phyloP scores from a whole-genome alignment of 2,329 filamentous ascomycete genomes.

The Stachybotrys elegans region DNA sequence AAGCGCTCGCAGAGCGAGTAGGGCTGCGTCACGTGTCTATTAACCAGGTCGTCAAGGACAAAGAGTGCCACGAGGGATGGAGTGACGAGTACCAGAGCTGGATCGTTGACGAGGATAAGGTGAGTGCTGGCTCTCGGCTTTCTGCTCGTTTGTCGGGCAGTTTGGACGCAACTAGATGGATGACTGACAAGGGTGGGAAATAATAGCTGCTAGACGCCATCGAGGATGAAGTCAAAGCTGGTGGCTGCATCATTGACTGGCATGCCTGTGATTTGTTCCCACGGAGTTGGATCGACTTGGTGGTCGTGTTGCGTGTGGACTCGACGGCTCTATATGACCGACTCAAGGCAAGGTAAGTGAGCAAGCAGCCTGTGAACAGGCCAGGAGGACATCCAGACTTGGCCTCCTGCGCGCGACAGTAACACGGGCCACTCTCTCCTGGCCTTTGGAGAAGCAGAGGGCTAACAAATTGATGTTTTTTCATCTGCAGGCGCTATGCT shows the following conservation, averaged over 20 bases:
- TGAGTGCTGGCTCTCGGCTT: slow-evolving; percentile 32
- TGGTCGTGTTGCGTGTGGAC: slow-evolving; percentile 83
- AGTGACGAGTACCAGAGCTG: slow-evolving; percentile 82
- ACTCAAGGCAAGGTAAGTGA: slow-evolving; percentile 60
- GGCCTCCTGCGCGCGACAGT: too few species aligned
- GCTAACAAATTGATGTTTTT: too few species aligned
- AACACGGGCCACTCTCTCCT: too few species aligned
- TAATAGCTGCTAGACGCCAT: slow-evolving; percentile 77
- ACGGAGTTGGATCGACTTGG: slow-evolving; percentile 87
- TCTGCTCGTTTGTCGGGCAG: background rate
- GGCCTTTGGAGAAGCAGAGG: too few species aligned
- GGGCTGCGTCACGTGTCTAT: slow-evolving; percentile 79
- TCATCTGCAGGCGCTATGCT: slow-evolving; percentile 67
- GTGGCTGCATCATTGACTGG: slow-evolving; percentile 93
- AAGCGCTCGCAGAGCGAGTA: slow-evolving; percentile 69
- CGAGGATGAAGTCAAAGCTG: slow-evolving; percentile 71
- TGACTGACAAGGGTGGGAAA: background rate
- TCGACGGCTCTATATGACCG: slow-evolving; percentile 81
- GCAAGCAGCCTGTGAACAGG: too few species aligned
- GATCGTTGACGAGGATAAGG: slow-evolving; percentile 97
- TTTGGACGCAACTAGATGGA: background rate
- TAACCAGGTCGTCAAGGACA: slow-evolving; percentile 88
- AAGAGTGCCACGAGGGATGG: slow-evolving; percentile 79
- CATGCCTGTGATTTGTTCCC: slow-evolving; percentile 96
- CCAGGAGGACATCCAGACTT: too few species aligned